A percentile compares a stretch with the other conserved stretches of the same genome.
Conservation (phyloP, 1,284 basidiomycete genomes). For the Boletellus deceptivus region DNA sequence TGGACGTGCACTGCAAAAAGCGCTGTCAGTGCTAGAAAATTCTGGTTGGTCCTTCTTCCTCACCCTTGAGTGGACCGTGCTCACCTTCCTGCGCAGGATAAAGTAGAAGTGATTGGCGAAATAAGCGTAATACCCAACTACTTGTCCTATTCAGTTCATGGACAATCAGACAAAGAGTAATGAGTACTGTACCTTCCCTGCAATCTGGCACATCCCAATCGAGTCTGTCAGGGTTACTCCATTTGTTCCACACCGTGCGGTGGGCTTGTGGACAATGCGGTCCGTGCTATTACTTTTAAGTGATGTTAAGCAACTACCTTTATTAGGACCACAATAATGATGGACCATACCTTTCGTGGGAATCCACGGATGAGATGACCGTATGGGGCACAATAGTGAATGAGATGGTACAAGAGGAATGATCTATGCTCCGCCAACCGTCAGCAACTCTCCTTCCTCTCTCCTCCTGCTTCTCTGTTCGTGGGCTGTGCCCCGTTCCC, state of each 20-base stretch:
- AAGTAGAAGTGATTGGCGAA: slow-evolving; percentile 22
- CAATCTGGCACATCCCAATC: slow-evolving; percentile 29
- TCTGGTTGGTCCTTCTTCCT: slow-evolving; percentile 23
- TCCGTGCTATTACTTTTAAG: slow-evolving; percentile 1
- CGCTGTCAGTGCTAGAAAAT: slow-evolving; percentile 29
- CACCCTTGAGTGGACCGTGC: background rate
- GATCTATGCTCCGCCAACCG: too few species aligned
- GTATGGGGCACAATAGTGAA: slow-evolving; percentile 9
- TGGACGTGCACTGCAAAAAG: slow-evolving; percentile 66
- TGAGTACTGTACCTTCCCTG: slow-evolving; percentile 33
- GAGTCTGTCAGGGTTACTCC: slow-evolving; percentile 1
- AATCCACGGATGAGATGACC: background rate
- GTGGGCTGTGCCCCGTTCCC: slow-evolving; percentile 10
- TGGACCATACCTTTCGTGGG: too few species aligned
- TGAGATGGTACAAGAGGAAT: slow-evolving; percentile 2
- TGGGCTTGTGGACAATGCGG: background rate
- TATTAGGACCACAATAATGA: background rate
- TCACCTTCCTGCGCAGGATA: slow-evolving; percentile 18
- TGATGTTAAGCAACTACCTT: background rate
- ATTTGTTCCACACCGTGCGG: background rate
- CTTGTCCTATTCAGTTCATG: slow-evolving; percentile 19
- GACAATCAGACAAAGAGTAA: slow-evolving; percentile 27
- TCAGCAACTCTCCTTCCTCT: background rate
- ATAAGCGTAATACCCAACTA: slow-evolving; percentile 31
- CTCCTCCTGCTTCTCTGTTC: background rate